A percentile compares a stretch with the other conserved stretches of the same genome.
Conservation (phyloP, 495 filamentous ascomycete species). For the Aspergillus funiculosus region DNA sequence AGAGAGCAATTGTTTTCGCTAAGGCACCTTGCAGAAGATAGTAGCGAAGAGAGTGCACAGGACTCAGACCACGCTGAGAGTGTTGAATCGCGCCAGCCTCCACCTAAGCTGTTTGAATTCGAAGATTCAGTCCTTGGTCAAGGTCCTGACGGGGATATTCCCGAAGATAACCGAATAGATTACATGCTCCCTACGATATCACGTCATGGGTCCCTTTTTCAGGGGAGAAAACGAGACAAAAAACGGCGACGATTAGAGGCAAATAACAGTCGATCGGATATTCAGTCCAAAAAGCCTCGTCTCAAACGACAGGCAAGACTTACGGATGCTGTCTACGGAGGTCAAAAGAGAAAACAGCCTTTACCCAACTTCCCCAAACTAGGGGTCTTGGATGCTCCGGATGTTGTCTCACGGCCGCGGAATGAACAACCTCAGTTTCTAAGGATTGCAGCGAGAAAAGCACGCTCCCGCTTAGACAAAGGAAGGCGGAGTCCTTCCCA, state of each 20-base stretch:
- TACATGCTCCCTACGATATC: constrained; percentile 45
- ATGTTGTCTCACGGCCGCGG: constrained; percentile 27
- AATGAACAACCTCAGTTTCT: constrained; percentile 61
- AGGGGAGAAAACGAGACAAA: constrained; percentile 37
- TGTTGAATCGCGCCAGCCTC: constrained; percentile 2
- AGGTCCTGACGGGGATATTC: constrained; percentile 34
- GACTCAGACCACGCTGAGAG: constrained; percentile 25
- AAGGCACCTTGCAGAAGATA: constrained; percentile 45
- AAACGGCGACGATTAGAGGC: constrained; percentile 24
- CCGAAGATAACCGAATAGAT: constrained; percentile 55
- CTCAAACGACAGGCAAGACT: constrained; percentile 30
- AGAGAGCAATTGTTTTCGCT: constrained; percentile 22
- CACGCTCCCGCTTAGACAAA: constrained; percentile 51
- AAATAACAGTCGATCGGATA: constrained; percentile 9
- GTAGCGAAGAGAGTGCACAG: constrained; percentile 43
- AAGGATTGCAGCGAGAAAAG: constrained; percentile 68
- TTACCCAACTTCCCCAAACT: constrained; percentile 44
- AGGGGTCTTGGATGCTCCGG: constrained; percentile 67
- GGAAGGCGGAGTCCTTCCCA: constrained; percentile 69
- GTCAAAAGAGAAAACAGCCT: constrained; percentile 24
- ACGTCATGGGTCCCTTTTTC: constrained; percentile 21
- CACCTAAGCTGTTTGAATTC: constrained; percentile 15
- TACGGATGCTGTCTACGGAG: constrained; percentile 30
- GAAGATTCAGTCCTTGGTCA: constrained; percentile 26
- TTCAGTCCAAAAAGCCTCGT: constrained; percentile 25